A percentile compares a stretch with the other conserved stretches of the same genome.
Evolutionary conservation across 2,329 filamentous ascomycete species (phyloP).

Genomic region (Talaromyces funiculosus): DNA sequence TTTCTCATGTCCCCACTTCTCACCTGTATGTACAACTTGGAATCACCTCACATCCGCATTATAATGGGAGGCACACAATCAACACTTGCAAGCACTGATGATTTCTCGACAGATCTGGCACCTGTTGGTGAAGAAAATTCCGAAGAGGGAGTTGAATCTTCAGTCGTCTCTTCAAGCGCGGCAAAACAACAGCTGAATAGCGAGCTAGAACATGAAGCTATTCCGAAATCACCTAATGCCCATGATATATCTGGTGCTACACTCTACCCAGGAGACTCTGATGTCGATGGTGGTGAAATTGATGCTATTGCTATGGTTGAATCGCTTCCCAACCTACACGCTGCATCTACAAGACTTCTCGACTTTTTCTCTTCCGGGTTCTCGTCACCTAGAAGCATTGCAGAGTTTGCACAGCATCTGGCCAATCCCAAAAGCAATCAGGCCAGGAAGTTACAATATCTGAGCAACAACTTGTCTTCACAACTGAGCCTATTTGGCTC

Average conservation of each 20-base stretch:
- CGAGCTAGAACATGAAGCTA: neutral
- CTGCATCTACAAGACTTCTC: slow-evolving; percentile 30
- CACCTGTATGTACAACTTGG: neutral
- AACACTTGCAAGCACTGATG: neutral
- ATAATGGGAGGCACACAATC: slow-evolving; percentile 8
- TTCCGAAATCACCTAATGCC: slow-evolving; percentile 11
- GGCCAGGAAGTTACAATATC: slow-evolving; percentile 23
- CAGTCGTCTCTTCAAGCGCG: neutral
- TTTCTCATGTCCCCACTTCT: neutral
- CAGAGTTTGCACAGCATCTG: slow-evolving; percentile 26
- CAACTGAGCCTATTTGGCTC: slow-evolving; percentile 25
- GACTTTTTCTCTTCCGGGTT: slow-evolving; percentile 30
- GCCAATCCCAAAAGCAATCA: slow-evolving; percentile 25
- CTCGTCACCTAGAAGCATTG: slow-evolving; percentile 22
- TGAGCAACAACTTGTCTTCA: slow-evolving; percentile 20
- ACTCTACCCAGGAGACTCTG: slow-evolving; percentile 25
- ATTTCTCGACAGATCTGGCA: neutral
- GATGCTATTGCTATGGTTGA: slow-evolving; percentile 36
- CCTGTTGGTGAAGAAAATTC: slow-evolving; percentile 3
- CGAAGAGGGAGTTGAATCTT: neutral
- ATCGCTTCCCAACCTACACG: slow-evolving; percentile 34
- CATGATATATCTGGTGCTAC: slow-evolving; percentile 31
- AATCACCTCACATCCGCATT: neutral
- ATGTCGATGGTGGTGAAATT: slow-evolving; percentile 24
- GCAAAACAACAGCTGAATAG: slow-evolving; percentile 8